These are phyloP conservation scores for Isabelozyma pseudorhagii DNA, from an alignment of 805 yeast species.

Conservation along the genomic window DNA sequence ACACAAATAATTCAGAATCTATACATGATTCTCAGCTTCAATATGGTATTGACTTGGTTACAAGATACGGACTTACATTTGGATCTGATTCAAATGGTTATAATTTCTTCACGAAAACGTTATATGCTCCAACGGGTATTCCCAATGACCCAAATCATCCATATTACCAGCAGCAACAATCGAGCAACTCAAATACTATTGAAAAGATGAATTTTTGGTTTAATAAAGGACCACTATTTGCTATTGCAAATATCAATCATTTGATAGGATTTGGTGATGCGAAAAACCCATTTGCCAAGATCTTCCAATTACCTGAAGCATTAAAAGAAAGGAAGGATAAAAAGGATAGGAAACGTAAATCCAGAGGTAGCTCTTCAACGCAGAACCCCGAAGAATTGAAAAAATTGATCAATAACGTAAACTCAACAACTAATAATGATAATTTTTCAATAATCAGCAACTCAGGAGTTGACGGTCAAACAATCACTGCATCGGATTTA, in stretches of 20 bases:
- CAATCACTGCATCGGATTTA: constrained; percentile 32
- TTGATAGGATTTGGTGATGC: constrained; percentile 76
- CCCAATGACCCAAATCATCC: constrained; percentile 31
- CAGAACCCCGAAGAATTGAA: constrained; percentile 7
- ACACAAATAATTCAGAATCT: constrained; percentile 12
- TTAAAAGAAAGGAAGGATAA: constrained; percentile 68
- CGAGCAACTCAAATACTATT: constrained; percentile 23
- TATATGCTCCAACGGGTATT: constrained; percentile 32
- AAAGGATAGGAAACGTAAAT: constrained; percentile 60
- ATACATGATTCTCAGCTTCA: constrained; percentile 46
- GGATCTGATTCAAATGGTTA: constrained; percentile 65
- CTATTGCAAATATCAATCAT: constrained; percentile 72
- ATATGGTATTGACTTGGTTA: constrained; percentile 57
- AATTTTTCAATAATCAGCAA: constrained; percentile 8
- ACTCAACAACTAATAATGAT: constrained; percentile 6
- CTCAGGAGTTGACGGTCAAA: constrained; percentile 27
- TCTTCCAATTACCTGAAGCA: constrained; percentile 70
- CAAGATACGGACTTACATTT: constrained; percentile 62
- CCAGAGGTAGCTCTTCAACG: constrained; percentile 16
- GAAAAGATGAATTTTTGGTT: constrained; percentile 69
- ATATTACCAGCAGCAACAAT: constrained; percentile 20
- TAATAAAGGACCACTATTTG: constrained; percentile 72
- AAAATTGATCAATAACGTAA: background rate
- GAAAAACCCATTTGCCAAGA: constrained; percentile 69
- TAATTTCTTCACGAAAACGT: constrained; percentile 53